Conservation (phyloP, 257 asterid species). For the Cinchona pubescens region DNA sequence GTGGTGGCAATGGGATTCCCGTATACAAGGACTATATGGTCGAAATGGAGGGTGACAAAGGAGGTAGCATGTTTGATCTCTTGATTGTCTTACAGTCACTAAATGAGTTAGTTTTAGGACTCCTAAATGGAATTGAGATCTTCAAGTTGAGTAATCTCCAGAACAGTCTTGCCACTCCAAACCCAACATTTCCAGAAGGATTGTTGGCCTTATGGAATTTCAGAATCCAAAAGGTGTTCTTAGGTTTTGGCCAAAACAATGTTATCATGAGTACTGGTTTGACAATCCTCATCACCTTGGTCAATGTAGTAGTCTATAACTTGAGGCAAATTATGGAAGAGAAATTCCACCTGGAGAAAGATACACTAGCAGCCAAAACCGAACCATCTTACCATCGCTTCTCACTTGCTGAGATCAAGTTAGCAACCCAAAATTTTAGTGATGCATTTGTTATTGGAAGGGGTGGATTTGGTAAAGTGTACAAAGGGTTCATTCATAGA, state of each 20-base stretch:
- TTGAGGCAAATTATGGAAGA: not conserved
- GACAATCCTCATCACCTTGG: not conserved
- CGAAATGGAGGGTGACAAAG: constrained; percentile 3
- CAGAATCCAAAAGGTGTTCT: too few species aligned
- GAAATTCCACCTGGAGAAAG: not conserved
- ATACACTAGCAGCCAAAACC: not conserved
- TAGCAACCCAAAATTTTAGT: constrained; percentile 11
- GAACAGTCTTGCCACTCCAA: constrained; percentile 11
- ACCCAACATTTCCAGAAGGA: not conserved
- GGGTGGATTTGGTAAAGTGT: constrained; percentile 13
- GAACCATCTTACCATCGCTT: constrained; percentile 1
- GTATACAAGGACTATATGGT: constrained; percentile 10
- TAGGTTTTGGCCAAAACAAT: not conserved
- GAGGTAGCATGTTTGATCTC: not conserved
- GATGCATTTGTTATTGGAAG: constrained; percentile 2
- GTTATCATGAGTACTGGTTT: not conserved
- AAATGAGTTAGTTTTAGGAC: not conserved
- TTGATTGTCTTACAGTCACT: not conserved
- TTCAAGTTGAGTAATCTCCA: constrained; percentile 15
- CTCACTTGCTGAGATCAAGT: constrained; percentile 7
- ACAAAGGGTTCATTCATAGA: constrained; percentile 3
- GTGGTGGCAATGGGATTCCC: constrained; percentile 7
- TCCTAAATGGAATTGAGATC: constrained; percentile 9
- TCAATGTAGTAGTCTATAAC: not conserved
- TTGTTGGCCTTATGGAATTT: not conserved